These are phyloP conservation scores for Capronia americana DNA, from an alignment of 2,329 filamentous ascomycete genomes.

Conservation along the genomic window DNA sequence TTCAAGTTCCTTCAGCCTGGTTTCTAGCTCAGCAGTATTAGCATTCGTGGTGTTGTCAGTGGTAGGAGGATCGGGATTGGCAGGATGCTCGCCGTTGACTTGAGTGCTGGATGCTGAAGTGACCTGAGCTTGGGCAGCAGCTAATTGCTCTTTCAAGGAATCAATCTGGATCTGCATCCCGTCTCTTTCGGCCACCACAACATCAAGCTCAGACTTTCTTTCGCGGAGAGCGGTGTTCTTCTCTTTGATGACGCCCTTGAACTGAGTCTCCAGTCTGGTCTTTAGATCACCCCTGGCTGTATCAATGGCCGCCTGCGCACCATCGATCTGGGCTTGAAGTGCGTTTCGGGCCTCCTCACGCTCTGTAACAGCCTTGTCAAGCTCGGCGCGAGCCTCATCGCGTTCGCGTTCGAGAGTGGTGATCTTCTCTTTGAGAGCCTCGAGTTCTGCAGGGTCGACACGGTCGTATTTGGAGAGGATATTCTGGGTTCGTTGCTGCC, in stretches of 20 bases:
- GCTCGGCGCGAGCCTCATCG: constrained; percentile 66
- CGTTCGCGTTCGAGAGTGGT: constrained; percentile 69
- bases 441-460: constrained; percentile 90
- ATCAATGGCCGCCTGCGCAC: constrained; percentile 56
- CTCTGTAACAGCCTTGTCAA: constrained; percentile 58
- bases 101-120: constrained; percentile 41
- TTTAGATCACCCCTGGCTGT: constrained; percentile 58
- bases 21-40: constrained; percentile 56
- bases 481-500: constrained; percentile 94
- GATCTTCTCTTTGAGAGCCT: constrained; percentile 82
- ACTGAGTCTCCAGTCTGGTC: constrained; percentile 55
- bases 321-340: constrained; percentile 58
- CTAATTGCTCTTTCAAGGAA: constrained; percentile 67
- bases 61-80: constrained; percentile 47
- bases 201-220: constrained; percentile 57
- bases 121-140: constrained; percentile 61
- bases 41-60: constrained; percentile 35
- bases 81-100: constrained; percentile 55
- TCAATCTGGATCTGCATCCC: constrained; percentile 72
- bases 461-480: constrained; percentile 96
- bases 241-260: constrained; percentile 65
- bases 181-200: constrained; percentile 67
- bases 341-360: constrained; percentile 47
- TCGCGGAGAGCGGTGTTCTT: constrained; percentile 68
- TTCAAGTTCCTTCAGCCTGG: constrained; percentile 61